Evolutionary conservation across 257 asterid species (phyloP), one percentile per base, ranked within the genome.

Genomic region (Gardenia jasminoides): DNA sequence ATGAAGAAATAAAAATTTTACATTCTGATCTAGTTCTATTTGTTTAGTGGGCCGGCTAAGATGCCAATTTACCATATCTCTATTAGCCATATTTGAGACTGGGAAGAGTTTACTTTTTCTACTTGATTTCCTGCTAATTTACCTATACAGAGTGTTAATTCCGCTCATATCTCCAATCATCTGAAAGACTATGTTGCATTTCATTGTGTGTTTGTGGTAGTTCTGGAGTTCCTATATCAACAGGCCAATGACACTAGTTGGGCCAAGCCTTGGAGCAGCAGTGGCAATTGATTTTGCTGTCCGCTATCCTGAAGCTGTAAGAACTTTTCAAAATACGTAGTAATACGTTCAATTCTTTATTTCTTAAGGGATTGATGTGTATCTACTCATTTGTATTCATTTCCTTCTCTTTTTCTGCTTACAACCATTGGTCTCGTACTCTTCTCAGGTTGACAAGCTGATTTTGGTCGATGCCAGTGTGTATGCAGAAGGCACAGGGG

Each of bases 191-290:
- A 80, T 71, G 41, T 56, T 75, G 52, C 76, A 46, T 70, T 54
- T 36, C 78, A 26, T 52, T 52, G 52, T 68, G 31, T 71, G 22
- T 30, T 76, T 81, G 74, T 10, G 66, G 67, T 84, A 95, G 98
- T 88, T 93, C 46, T 95, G 99, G 99, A 87, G 85, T 19, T 81
- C 96, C 46, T 78, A 93, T 69, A 90, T 95, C 80, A 87, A 84
- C 83, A 87, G 88, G 82, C 99, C 98, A 48, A 88, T 91, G 97
- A 86, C 85, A 78, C 84, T 95, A 82, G 97, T 95, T n/a, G 98
- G 99, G 78, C 98, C 99, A 70, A 95, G 99, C 84, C 98, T 95
- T 58, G 99, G 98, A 82, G 94, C 97, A 62, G 97, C 99, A 3
- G 90, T 95, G 47, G 96, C 97, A 81, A 90, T 93, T 52, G 98